phyloP scores from a whole-genome alignment of 31 red algal species.

The Odonthalia washingtoniensis region DNA sequence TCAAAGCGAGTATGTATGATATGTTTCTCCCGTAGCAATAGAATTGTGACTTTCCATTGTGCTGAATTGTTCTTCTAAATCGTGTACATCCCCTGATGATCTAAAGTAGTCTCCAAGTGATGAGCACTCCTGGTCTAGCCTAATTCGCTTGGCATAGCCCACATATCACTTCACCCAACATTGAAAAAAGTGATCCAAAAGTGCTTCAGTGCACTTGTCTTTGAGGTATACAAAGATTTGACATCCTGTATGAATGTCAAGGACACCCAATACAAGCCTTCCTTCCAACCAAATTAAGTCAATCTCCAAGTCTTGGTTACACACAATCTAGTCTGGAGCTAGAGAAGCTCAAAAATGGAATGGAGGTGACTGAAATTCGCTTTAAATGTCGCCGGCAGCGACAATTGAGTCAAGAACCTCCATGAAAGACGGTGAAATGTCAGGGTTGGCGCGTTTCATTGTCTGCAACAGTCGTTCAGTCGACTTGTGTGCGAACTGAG shows the following conservation, averaged over 20 bases:
- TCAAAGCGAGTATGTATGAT: constrained; percentile 31
- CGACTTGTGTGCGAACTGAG: no score
- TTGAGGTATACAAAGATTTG: constrained; percentile 1
- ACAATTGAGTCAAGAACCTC: no score
- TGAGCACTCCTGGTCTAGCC: constrained; percentile 16
- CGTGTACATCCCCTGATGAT: background rate
- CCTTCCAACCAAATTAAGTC: background rate
- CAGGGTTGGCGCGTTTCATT: no score
- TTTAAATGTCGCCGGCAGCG: no score
- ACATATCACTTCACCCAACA: constrained; percentile 29
- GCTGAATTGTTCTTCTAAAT: background rate
- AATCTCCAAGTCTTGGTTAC: no score
- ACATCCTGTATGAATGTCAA: constrained; percentile 23
- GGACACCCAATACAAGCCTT: constrained; percentile 16
- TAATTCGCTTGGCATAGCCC: background rate
- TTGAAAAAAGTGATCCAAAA: constrained; percentile 31
- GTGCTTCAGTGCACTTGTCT: constrained; percentile 8
- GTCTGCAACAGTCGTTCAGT: no score
- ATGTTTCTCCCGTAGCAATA: constrained; percentile 40
- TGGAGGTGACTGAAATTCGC: no score
- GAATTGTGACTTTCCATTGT: constrained; percentile 37
- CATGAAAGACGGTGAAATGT: no score
- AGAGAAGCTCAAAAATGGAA: no score
- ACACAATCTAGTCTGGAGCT: no score
- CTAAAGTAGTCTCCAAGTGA: constrained; percentile 21